These are phyloP conservation scores for Cryphonectria parasitica DNA, from an alignment of 2,329 filamentous ascomycete species.

Conservation along the genomic window DNA sequence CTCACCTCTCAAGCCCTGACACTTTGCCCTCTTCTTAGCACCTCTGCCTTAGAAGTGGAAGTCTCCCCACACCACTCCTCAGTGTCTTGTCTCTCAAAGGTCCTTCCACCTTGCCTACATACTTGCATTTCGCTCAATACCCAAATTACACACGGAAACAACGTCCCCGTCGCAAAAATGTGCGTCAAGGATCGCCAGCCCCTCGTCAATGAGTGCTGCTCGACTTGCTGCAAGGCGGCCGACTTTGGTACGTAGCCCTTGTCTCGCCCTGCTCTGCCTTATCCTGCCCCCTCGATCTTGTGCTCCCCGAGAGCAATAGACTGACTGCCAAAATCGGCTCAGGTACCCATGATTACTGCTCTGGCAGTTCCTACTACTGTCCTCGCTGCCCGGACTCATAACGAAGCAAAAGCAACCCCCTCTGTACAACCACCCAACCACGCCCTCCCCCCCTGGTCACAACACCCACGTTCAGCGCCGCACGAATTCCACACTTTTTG, in stretches of 20 bases:
- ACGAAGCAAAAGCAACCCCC: neutral
- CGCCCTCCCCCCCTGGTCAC: neutral
- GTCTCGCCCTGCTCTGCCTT: neutral
- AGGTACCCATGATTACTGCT: slow-evolving; percentile 53
- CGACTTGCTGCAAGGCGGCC: slow-evolving; percentile 54
- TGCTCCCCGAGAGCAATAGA: neutral
- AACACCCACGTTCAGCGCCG: slow-evolving; percentile 10
- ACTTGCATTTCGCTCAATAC: too few relatives aligned
- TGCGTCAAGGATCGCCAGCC: slow-evolving; percentile 47
- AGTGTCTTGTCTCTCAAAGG: neutral
- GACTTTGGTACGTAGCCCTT: slow-evolving; percentile 44
- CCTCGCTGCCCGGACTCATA: slow-evolving; percentile 46
- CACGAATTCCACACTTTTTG: slow-evolving; percentile 32
- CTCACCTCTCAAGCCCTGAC: neutral
- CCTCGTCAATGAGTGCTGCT: slow-evolving; percentile 55
- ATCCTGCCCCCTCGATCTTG: neutral
- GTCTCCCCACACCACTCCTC: neutral
- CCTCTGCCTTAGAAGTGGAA: neutral
- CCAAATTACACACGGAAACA: slow-evolving; percentile 28
- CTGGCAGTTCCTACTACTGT: slow-evolving; percentile 45
- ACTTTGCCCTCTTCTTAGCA: neutral
- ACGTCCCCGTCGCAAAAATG: slow-evolving; percentile 38
- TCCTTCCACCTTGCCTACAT: neutral
- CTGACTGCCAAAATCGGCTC: slow-evolving; percentile 7
- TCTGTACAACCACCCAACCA: neutral